Evolutionary conservation across 345 rosid species (phyloP).

Genomic region (Bruguiera parviflora): DNA sequence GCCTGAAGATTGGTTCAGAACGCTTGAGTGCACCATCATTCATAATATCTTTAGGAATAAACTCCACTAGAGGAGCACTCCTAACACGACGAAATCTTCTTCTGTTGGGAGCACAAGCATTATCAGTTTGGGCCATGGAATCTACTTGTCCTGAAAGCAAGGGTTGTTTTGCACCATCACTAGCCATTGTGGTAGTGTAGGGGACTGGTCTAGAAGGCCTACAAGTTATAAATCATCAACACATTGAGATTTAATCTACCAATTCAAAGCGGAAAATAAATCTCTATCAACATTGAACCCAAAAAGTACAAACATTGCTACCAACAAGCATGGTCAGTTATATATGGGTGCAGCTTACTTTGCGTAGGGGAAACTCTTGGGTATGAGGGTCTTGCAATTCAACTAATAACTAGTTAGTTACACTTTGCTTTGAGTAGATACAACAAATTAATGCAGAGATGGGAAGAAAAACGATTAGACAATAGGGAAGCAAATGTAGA

Average conservation of each 20-base stretch:
- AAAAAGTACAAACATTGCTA: background rate
- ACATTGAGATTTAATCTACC: no score
- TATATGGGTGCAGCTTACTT: background rate
- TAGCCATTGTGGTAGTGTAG: constrained; percentile 42
- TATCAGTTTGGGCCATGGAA: constrained; percentile 23
- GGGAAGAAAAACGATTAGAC: background rate
- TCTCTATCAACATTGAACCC: no score
- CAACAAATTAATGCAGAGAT: background rate
- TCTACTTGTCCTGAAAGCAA: constrained; percentile 39
- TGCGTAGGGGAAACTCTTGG: background rate
- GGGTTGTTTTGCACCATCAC: constrained; percentile 41
- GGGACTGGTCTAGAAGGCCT: constrained; percentile 15
- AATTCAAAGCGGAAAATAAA: no score
- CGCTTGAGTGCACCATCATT: constrained; percentile 25
- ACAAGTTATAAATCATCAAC: constrained; percentile 1
- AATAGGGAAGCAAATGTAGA: no score
- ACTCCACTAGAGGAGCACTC: constrained; percentile 71
- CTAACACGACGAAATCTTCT: constrained; percentile 52
- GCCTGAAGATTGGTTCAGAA: constrained; percentile 32
- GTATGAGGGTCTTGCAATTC: background rate
- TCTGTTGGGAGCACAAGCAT: constrained; percentile 25
- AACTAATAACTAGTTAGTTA: no score
- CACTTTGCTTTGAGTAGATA: background rate
- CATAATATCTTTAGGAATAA: constrained; percentile 18
- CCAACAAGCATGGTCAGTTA: background rate